phyloP scores from a whole-genome alignment of 495 filamentous ascomycete species.

The Platismatia glauca region DNA sequence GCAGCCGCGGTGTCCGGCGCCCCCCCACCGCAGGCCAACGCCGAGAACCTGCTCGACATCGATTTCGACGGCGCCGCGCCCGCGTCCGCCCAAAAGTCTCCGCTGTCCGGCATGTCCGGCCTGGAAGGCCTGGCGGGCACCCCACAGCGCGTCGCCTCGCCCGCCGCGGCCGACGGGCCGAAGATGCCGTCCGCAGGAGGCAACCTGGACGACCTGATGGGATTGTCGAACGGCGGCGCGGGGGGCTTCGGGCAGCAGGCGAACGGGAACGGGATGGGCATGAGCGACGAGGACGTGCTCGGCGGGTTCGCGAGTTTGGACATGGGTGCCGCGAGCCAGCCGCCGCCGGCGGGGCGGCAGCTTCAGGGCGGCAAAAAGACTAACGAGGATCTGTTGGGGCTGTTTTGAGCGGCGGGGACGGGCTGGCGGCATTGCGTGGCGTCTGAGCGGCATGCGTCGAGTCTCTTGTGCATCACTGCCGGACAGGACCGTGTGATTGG shows the following conservation, averaged over 20 bases:
- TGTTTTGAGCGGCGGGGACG: conserved; percentile 52
- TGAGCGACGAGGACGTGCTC: conserved; percentile 54
- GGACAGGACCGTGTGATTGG: not conserved
- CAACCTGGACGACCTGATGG: conserved; percentile 85
- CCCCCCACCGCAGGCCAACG: conserved; percentile 57
- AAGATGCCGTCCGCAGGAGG: conserved; percentile 37
- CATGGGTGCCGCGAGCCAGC: conserved; percentile 48
- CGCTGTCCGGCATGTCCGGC: conserved; percentile 51
- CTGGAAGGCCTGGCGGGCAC: conserved; percentile 70
- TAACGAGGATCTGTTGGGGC: conserved; percentile 81
- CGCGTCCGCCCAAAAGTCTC: conserved; percentile 69
- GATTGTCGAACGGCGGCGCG: conserved; percentile 56
- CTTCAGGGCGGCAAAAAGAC: conserved; percentile 44
- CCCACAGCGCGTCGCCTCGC: conserved; percentile 68
- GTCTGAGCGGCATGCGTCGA: not conserved
- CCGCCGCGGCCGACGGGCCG: conserved; percentile 37
- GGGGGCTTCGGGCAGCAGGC: conserved; percentile 12
- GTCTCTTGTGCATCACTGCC: not conserved
- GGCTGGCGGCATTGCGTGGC: not conserved
- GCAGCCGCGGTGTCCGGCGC: conserved; percentile 48
- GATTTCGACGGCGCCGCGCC: conserved; percentile 95
- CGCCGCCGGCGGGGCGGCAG: conserved; percentile 46
- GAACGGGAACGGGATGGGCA: conserved; percentile 27
- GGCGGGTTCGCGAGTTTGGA: conserved; percentile 77
- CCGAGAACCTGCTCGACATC: conserved; percentile 93